These are phyloP conservation scores for Agaricus blazei DNA, from an alignment of 768 basidiomycete genomes.

Conservation along the genomic window DNA sequence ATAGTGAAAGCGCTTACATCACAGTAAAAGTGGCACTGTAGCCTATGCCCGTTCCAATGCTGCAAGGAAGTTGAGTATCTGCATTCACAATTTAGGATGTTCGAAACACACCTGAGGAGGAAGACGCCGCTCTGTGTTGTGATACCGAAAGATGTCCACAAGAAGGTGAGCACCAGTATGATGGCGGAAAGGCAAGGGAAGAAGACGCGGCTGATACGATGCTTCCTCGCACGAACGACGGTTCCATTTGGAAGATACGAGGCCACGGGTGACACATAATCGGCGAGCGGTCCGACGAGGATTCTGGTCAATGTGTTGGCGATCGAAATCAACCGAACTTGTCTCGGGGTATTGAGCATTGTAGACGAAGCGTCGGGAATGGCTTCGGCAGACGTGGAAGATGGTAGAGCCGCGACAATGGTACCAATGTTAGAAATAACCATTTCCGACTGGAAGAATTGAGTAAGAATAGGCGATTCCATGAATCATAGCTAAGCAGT, in stretches of 20 bases:
- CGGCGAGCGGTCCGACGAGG: slow-evolving; percentile 63
- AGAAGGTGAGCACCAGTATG: slow-evolving; percentile 45
- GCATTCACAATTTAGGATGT: background rate
- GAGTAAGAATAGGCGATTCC: background rate
- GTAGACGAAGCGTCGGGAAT: background rate
- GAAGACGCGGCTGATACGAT: slow-evolving; percentile 52
- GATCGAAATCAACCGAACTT: slow-evolving; percentile 67
- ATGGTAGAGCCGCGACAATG: slow-evolving; percentile 61
- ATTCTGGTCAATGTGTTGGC: slow-evolving; percentile 72
- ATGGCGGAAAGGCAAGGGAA: slow-evolving; percentile 51
- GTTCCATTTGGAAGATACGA: slow-evolving; percentile 33
- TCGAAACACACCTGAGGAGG: slow-evolving; percentile 55
- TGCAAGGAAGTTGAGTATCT: slow-evolving; percentile 16
- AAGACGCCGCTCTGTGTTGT: slow-evolving; percentile 52
- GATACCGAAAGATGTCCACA: slow-evolving; percentile 49
- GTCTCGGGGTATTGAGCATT: slow-evolving; percentile 43
- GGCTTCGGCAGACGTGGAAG: slow-evolving; percentile 16
- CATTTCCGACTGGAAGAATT: slow-evolving; percentile 59
- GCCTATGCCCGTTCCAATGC: slow-evolving; percentile 59
- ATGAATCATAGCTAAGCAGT: background rate
- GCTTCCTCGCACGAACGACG: slow-evolving; percentile 37
- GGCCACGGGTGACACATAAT: slow-evolving; percentile 62
- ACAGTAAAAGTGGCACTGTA: slow-evolving; percentile 72
- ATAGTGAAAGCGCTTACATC: slow-evolving; percentile 40
- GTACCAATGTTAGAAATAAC: slow-evolving; percentile 79